Conservation (phyloP, 1,284 basidiomycete species). For the Gomphus bonarii region DNA sequence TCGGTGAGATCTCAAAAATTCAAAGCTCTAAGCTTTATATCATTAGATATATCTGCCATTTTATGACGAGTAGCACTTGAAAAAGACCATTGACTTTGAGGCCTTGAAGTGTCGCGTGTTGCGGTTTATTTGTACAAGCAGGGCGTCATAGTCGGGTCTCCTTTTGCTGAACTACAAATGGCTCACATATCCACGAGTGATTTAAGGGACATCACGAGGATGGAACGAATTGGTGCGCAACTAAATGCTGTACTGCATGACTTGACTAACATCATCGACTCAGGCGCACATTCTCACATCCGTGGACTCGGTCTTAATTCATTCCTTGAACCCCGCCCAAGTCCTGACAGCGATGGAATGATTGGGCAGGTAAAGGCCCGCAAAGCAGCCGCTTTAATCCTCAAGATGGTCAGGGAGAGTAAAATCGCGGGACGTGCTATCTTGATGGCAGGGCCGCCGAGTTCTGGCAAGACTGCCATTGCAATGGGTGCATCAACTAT, state of each 20-base stretch:
- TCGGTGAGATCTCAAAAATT: too few species aligned
- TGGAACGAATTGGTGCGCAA: slow-evolving; percentile 83
- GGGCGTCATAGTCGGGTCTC: too few species aligned
- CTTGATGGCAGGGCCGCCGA: slow-evolving; percentile 92
- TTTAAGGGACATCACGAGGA: slow-evolving; percentile 85
- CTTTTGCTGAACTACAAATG: slow-evolving; percentile 15
- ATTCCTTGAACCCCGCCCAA: slow-evolving; percentile 77
- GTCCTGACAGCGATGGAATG: slow-evolving; percentile 75
- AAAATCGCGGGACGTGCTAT: slow-evolving; percentile 92
- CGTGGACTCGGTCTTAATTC: slow-evolving; percentile 91
- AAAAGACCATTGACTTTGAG: too few species aligned
- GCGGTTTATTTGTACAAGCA: too few species aligned
- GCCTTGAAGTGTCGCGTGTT: too few species aligned
- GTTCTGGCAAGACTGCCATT: slow-evolving; percentile 96
- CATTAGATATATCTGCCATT: too few species aligned
- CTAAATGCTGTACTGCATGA: neutral
- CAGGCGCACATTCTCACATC: slow-evolving; percentile 97
- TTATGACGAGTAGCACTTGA: too few species aligned
- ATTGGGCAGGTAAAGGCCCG: slow-evolving; percentile 93
- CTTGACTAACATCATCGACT: slow-evolving; percentile 7
- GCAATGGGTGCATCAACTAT: slow-evolving; percentile 62
- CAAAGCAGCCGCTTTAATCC: slow-evolving; percentile 93
- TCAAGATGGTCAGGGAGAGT: slow-evolving; percentile 97
- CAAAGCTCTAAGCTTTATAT: too few species aligned
- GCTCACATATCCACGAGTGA: slow-evolving; percentile 67